These are phyloP conservation scores for Candida sp. DNA, from an alignment of 1,139 yeast genomes.

Conservation along the genomic window DNA sequence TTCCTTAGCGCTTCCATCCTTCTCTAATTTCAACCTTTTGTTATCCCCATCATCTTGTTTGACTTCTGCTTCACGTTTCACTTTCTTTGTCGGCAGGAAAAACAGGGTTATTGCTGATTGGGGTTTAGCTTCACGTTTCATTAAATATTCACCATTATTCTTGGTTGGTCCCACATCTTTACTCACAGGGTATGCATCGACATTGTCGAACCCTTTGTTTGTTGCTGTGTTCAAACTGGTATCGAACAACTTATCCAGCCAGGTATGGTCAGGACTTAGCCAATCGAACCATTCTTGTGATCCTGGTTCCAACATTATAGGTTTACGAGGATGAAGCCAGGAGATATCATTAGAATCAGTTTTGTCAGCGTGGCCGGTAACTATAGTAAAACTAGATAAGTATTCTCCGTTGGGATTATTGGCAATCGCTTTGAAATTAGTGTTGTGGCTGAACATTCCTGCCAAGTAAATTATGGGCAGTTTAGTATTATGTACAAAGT, in stretches of 20 bases:
- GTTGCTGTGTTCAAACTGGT: constrained; percentile 31
- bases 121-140: constrained; percentile 19
- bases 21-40: not conserved
- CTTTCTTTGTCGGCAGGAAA: constrained; percentile 14
- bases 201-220: constrained; percentile 35
- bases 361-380: constrained; percentile 67
- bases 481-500: constrained; percentile 58
- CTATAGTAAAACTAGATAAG: constrained; percentile 60
- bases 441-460: constrained; percentile 59
- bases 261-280: constrained; percentile 48
- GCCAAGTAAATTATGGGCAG: constrained; percentile 61
- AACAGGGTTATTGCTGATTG: constrained; percentile 27
- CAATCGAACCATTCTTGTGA: constrained; percentile 56
- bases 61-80: constrained; percentile 6
- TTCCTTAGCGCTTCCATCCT: not conserved
- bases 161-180: constrained; percentile 63
- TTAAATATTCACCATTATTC: constrained; percentile 45
- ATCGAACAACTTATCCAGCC: constrained; percentile 35
- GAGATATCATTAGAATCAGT: constrained; percentile 40
- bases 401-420: constrained; percentile 19
- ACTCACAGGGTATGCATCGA: constrained; percentile 56
- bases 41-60: not conserved
- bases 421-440: constrained; percentile 24
- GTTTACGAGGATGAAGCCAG: constrained; percentile 80
- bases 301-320: constrained; percentile 61